Conservation (phyloP, 164 flowering plant genomes). For the Vitis labrusca region DNA sequence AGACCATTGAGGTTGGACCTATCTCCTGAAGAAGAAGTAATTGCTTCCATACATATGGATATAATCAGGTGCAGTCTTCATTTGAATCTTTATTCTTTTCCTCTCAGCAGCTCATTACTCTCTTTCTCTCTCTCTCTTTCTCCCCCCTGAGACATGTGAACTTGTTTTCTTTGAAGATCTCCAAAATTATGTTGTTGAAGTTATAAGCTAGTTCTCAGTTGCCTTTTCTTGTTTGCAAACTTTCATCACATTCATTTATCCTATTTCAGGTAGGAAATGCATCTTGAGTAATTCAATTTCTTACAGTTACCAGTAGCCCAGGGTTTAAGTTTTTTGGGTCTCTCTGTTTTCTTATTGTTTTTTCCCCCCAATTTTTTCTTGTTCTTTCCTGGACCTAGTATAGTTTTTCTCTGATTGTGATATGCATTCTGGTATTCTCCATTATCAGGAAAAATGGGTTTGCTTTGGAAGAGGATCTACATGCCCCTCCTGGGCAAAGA, state of each 20-base stretch:
- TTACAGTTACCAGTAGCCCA: not conserved
- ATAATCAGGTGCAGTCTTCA: slow-evolving; percentile 58
- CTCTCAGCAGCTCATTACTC: not conserved
- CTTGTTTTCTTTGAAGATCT: not conserved
- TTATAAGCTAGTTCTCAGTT: not conserved
- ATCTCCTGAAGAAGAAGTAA: slow-evolving; percentile 92
- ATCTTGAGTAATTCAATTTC: not conserved
- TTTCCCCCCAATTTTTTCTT: not conserved
- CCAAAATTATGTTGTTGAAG: not conserved
- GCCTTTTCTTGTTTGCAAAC: not conserved
- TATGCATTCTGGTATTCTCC: slow-evolving; percentile 11
- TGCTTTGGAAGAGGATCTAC: slow-evolving; percentile 70
- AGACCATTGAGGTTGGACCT: slow-evolving; percentile 84
- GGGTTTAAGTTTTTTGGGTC: not conserved
- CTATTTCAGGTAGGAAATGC: not conserved
- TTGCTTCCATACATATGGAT: slow-evolving; percentile 85
- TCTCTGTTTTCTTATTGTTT: not conserved
- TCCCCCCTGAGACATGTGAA: not conserved
- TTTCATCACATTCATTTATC: not conserved
- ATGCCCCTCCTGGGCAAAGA: slow-evolving; percentile 79
- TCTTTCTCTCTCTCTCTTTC: not conserved
- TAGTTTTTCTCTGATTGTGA: not conserved
- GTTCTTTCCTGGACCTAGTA: not conserved
- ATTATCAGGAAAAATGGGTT: slow-evolving; percentile 88
- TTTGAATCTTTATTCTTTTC: not conserved